These are phyloP conservation scores for Wallacemonas sp. DNA, from an alignment of 208 protist genomes.

Conservation along the genomic window DNA sequence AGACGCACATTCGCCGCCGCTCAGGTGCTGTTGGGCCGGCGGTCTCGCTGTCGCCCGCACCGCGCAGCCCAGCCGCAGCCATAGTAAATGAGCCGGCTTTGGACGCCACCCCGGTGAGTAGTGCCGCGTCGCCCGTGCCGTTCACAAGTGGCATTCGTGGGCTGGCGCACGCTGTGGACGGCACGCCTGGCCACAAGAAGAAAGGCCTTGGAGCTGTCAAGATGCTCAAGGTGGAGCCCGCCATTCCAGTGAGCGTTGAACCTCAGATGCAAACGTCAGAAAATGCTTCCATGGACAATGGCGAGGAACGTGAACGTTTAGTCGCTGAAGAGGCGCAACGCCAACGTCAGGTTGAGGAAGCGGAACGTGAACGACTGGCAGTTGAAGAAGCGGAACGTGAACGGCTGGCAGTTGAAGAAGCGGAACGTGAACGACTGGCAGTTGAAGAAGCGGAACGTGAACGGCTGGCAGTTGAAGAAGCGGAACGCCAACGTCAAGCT, in stretches of 20 bases:
- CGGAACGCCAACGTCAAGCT: slow-evolving; percentile 7
- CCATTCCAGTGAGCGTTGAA: no score
- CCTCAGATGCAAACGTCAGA: no score
- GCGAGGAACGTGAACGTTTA: no score
- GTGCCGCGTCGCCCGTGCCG: neutral
- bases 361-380: no score
- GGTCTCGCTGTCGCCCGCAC: neutral
- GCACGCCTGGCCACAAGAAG: neutral
- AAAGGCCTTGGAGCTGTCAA: slow-evolving; percentile 23
- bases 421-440: slow-evolving; percentile 2
- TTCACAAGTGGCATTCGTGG: slow-evolving; percentile 27
- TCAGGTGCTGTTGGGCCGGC: no score
- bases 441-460: neutral
- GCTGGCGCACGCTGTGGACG: slow-evolving; percentile 1
- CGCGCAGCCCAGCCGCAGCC: neutral
- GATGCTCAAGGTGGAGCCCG: no score
- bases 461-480: slow-evolving; percentile 7
- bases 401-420: slow-evolving; percentile 8
- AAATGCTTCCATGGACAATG: no score
- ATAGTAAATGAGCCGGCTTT: neutral
- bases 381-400: neutral
- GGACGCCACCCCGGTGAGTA: no score
- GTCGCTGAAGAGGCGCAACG: neutral
- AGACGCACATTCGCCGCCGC: neutral
- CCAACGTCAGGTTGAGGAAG: neutral